Percentiles rank a stretch among this genome's conserved stretches.
These are phyloP conservation scores for Candida fluviatilis DNA, from an alignment of 805 yeast genomes.

Conservation along the genomic window DNA sequence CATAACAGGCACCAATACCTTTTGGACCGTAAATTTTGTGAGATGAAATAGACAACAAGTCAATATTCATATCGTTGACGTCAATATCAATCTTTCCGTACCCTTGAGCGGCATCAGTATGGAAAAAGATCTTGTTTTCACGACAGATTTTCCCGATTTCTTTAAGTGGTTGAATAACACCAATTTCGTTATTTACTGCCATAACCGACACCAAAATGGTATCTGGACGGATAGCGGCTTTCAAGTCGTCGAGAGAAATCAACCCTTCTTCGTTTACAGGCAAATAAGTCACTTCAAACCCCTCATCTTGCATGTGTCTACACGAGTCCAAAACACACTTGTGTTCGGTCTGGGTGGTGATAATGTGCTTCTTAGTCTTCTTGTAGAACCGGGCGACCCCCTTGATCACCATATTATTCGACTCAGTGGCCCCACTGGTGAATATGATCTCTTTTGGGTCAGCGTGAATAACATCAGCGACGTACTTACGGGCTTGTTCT, in stretches of 20 bases:
- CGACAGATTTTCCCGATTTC: slow-evolving; percentile 90
- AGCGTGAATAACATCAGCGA: slow-evolving; percentile 84
- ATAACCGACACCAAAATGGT: slow-evolving; percentile 87
- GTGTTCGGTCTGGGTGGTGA: slow-evolving; percentile 96
- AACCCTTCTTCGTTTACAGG: slow-evolving; percentile 82
- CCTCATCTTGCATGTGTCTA: slow-evolving; percentile 92
- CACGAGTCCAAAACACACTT: slow-evolving; percentile 98
- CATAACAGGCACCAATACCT: slow-evolving; percentile 94
- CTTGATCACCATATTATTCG: slow-evolving; percentile 90
- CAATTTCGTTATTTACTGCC: slow-evolving; percentile 98
- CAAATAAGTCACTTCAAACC: slow-evolving; percentile 91
- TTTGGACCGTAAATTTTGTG: slow-evolving; percentile 98
- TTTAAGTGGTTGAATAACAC: slow-evolving; percentile 93
- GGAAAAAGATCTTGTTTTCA: slow-evolving; percentile 87
- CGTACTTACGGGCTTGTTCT: slow-evolving; percentile 76
- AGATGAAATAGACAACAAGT: slow-evolving; percentile 87
- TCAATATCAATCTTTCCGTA: slow-evolving; percentile 91
- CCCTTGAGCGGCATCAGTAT: slow-evolving; percentile 97
- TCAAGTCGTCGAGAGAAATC: slow-evolving; percentile 70
- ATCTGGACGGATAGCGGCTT: slow-evolving; percentile 81
- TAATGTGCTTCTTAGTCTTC: slow-evolving; percentile 86
- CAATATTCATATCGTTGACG: slow-evolving; percentile 90
- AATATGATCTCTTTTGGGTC: slow-evolving; percentile 96
- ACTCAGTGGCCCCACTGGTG: slow-evolving; percentile 97
- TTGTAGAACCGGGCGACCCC: slow-evolving; percentile 94